Conservation (phyloP, 345 rosid genomes). For the Moricandia arvensis region DNA sequence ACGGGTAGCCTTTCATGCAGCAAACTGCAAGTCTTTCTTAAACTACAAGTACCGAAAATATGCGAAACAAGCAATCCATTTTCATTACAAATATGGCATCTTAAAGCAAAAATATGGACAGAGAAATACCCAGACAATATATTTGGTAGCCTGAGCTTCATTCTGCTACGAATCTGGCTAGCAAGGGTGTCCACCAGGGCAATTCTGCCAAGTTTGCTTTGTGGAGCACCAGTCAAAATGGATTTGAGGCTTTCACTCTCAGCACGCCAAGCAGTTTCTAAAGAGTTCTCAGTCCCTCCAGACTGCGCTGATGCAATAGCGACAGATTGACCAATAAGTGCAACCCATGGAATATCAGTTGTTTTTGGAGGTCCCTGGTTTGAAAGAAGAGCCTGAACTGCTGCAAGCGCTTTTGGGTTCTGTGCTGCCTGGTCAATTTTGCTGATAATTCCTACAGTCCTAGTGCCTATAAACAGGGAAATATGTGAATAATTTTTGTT, state of each 20-base stretch:
- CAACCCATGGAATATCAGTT: conserved; percentile 1
- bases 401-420: conserved; percentile 1
- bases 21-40: neutral
- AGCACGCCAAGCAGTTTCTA: neutral
- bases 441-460: conserved; percentile 91
- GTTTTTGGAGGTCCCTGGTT: neutral
- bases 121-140: conserved; percentile 56
- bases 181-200: neutral
- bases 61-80: conserved; percentile 10
- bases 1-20: conserved; percentile 12
- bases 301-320: neutral
- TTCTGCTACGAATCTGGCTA: neutral
- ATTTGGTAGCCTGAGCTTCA: conserved; percentile 1
- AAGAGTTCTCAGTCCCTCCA: neutral
- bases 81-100: conserved; percentile 12
- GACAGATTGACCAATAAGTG: neutral
- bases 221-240: neutral
- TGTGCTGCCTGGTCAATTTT: conserved; percentile 51
- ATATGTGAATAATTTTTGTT: neutral
- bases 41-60: neutral
- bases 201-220: neutral
- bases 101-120: conserved; percentile 5
- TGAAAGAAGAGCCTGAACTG: neutral
- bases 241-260: neutral
- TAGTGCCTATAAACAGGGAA: conserved; percentile 57